Evolutionary conservation across 2,329 filamentous ascomycete genomes (phyloP).

Genomic region (Phaeosphaeria sp.): DNA sequence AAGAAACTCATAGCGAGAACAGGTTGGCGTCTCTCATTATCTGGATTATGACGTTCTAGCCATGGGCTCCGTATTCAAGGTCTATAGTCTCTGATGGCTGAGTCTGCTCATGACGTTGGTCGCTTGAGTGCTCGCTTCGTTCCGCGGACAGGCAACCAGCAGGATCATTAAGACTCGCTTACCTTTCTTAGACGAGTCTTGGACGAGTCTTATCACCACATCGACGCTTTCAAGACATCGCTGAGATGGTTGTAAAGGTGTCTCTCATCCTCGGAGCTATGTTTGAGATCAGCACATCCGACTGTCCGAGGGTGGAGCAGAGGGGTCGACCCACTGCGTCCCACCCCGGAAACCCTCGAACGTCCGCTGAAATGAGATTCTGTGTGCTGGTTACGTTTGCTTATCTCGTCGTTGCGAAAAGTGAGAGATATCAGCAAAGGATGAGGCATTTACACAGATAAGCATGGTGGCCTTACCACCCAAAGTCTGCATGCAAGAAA

Average conservation of each 20-base stretch:
- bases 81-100: background rate
- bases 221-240: background rate
- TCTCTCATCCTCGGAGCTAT: background rate
- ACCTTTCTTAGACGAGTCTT: background rate
- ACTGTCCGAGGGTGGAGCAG: constrained; percentile 5
- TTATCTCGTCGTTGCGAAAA: background rate
- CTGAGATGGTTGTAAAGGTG: background rate
- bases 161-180: background rate
- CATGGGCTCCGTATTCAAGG: background rate
- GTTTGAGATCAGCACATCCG: background rate
- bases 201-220: background rate
- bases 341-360: constrained; percentile 1
- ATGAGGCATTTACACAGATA: background rate
- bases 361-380: background rate
- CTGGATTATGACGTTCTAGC: background rate
- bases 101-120: constrained; percentile 1
- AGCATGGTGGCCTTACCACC: background rate
- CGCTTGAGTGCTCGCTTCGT: constrained; percentile 7
- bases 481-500: background rate
- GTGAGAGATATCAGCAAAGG: constrained; percentile 1
- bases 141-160: constrained; percentile 1
- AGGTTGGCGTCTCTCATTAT: background rate
- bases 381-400: background rate
- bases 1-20: constrained; percentile 45
- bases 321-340: background rate